A percentile compares a stretch with the other conserved stretches of the same genome.
Evolutionary conservation across 2,329 filamentous ascomycete species (phyloP).

Genomic region (Fusarium sp.): DNA sequence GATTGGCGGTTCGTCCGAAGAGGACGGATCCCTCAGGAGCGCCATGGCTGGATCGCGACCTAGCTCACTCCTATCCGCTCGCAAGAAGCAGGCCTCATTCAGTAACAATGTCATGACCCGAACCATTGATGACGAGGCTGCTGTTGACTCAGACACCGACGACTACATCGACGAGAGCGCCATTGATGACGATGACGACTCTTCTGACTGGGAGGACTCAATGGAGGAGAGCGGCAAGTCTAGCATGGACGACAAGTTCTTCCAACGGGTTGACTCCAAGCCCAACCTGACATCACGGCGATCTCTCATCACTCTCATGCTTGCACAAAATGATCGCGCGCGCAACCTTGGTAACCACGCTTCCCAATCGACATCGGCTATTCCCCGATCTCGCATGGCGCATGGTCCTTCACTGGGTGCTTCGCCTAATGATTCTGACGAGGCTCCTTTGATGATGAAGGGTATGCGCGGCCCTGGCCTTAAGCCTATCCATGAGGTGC

Average conservation of each 20-base stretch:
- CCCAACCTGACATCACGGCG: slow-evolving; percentile 87
- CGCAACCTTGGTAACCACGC: slow-evolving; percentile 78
- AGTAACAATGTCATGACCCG: slow-evolving; percentile 80
- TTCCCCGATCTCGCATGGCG: slow-evolving; percentile 73
- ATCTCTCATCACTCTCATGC: slow-evolving; percentile 90
- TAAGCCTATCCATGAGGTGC: slow-evolving; percentile 72
- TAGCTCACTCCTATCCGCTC: slow-evolving; percentile 58
- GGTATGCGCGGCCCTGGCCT: slow-evolving; percentile 65
- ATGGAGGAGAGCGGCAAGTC: slow-evolving; percentile 87
- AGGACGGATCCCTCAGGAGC: slow-evolving; percentile 80
- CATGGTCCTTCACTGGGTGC: slow-evolving; percentile 61
- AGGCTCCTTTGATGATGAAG: slow-evolving; percentile 76
- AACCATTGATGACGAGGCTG: slow-evolving; percentile 71
- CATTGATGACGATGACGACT: slow-evolving; percentile 80
- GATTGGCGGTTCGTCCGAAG: slow-evolving; percentile 76
- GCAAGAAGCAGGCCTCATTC: slow-evolving; percentile 87
- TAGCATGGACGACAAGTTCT: slow-evolving; percentile 86
- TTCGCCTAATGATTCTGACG: slow-evolving; percentile 73
- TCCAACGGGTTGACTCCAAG: slow-evolving; percentile 92
- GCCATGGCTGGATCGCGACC: slow-evolving; percentile 63
- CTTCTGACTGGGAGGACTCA: slow-evolving; percentile 74
- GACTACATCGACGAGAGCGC: slow-evolving; percentile 87
- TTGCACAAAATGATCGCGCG: slow-evolving; percentile 82
- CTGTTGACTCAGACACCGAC: slow-evolving; percentile 72
- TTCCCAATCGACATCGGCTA: slow-evolving; percentile 76